These are phyloP conservation scores for Chaetomium sp. DNA, from an alignment of 2,329 filamentous ascomycete species.

Conservation along the genomic window DNA sequence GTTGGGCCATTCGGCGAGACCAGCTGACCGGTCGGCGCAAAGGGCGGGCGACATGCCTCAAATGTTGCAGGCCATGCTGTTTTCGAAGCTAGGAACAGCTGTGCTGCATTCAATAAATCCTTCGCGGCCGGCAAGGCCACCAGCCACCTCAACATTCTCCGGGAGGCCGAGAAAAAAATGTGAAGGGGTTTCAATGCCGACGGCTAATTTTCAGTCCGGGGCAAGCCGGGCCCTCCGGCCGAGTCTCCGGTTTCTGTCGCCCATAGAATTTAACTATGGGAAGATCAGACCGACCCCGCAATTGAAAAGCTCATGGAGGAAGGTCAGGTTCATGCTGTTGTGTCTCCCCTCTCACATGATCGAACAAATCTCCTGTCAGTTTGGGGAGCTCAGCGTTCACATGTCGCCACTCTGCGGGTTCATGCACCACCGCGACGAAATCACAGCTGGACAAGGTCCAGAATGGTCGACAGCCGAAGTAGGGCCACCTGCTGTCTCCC, in stretches of 20 bases:
- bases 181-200: neutral
- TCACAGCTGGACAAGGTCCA: neutral
- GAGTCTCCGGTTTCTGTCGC: neutral
- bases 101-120: neutral
- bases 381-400: neutral
- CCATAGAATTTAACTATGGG: neutral
- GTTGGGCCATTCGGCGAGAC: neutral
- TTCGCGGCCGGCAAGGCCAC: neutral
- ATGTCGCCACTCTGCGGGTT: constrained; percentile 6
- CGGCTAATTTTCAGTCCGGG: constrained; percentile 5
- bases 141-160: too few relatives aligned
- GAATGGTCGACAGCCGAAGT: neutral
- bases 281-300: neutral
- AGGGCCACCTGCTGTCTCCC: neutral
- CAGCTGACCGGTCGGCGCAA: constrained; percentile 3
- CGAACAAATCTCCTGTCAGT: too few relatives aligned
- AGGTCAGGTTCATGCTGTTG: too few relatives aligned
- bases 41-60: neutral
- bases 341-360: too few relatives aligned
- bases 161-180: too few relatives aligned
- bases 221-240: constrained; percentile 6
- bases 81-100: constrained; percentile 1
- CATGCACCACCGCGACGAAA: constrained; percentile 5
- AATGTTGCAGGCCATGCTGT: neutral
- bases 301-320: neutral